Base-by-base conservation (phyloP, 1,139 yeast genomes). In the Pichia sp. region DNA sequence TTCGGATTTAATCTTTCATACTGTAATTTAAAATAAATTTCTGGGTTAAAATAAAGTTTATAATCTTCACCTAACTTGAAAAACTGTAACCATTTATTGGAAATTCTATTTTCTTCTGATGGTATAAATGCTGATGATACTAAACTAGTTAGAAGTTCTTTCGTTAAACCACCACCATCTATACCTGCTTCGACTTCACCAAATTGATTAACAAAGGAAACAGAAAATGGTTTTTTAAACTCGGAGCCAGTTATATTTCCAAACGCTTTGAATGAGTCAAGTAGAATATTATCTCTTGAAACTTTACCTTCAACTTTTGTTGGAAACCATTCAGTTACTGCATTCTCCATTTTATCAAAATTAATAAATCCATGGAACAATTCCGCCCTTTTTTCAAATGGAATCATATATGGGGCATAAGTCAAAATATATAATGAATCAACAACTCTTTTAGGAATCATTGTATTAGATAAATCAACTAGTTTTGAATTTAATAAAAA, bases 111-210 rank as follows among this genome's bases (percentile, higher is more conserved):
- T 38, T 61, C 59, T 30, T 56, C 54, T 3, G 63, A 57, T 29
- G 64, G 61, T 27, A 71, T 67, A 59, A 91, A 87, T 0, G 88
- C 95, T 58, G 86, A 89, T 11, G 72, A 72, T 1, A 85, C 80
- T 0, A 89, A 83, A 48, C 85, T 74, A 2, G 93, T 89, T 52
- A 93, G 70, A 59, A 93, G 84, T 62, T 93, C 99, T 66, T 93
- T 91, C 0, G 98, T 91, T 27, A 93, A 73, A 2, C 99, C 99
- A 13, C 99, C 99, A 6, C 99, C 99, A 68, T 93, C 99, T 51
- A 93, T 85, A 1, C 99, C 99, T 0, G 87, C 93, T 62, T 87
- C 95, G 25, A 46, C 55, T 30, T 78, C 80, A 0, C 95, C 96
- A 67, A 84, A 79, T 54, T 84, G 80, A 62, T 87, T 87, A 48